Base-by-base conservation (phyloP, 1,139 yeast species). In the Kodamaea suecica region DNA sequence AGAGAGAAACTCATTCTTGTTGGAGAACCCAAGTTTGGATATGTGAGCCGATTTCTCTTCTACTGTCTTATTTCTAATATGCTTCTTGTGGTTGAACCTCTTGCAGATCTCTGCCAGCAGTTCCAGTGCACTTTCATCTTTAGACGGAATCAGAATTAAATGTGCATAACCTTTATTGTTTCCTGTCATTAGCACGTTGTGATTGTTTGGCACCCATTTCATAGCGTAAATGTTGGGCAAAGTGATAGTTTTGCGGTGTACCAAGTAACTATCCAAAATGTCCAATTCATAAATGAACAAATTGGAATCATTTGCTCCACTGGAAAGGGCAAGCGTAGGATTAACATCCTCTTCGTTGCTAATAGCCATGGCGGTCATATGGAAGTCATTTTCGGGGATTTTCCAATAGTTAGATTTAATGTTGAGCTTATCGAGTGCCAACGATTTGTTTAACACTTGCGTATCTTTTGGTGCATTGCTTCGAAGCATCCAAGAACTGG, bases 211-310 rank as follows among this genome's bases (percentile, higher is more conserved):
- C 3, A 80, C 72, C 94, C 94, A 84, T 41, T 75, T 66, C 61
- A 84, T 59, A 0, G 80, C 66, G 45, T 78, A 74, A 27, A 84
- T 80, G 40, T 78, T 76, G 1, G 92, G 87, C 29, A 85, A 64
- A 0, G 85, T 57, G 30, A 85, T 79, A 2, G 94, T 84, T 49
- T 81, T 84, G 47, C 82, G 80, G 59, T 84, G 95, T 13, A 84
- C 78, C 37, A 84, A 62, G 29, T 69, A 64, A 37, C 65, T 64
- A 14, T 64, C 58, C 3, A 53, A 49, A 10, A 63, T 42, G 41
- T 72, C 73, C 38, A 83, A 61, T 36, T 77, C 82, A 53, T 82
- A 85, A 23, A 85, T 71, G 47, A 73, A 82, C 38, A 85, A 62
- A 47, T 84, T 85, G 36, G 74, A 61, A 13, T 67, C 73, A 4